These are phyloP conservation scores for Yamadazyma sp. DNA, from an alignment of 1,139 yeast species.

Conservation along the genomic window DNA sequence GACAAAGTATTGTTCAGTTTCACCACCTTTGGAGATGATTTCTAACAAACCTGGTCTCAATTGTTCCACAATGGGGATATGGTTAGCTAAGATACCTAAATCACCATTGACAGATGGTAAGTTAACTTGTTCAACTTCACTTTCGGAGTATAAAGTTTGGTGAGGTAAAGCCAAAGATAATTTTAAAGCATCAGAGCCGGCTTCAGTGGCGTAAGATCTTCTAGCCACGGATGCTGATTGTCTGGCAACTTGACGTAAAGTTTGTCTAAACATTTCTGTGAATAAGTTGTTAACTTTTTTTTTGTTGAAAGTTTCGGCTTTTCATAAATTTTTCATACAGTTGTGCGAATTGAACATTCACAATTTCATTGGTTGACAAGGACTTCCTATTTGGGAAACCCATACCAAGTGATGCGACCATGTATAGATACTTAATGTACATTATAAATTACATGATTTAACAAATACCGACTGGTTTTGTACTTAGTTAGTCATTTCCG, in stretches of 20 bases:
- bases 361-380: slow-evolving; percentile 15
- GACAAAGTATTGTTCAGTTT: slow-evolving; percentile 79
- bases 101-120: slow-evolving; percentile 96
- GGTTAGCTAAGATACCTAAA: slow-evolving; percentile 96
- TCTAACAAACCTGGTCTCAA: slow-evolving; percentile 95
- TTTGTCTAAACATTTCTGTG: slow-evolving; percentile 64
- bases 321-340: slow-evolving; percentile 9
- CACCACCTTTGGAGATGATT: slow-evolving; percentile 77
- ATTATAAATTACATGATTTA: background rate
- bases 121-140: slow-evolving; percentile 82
- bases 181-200: slow-evolving; percentile 73
- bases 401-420: background rate
- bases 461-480: no score
- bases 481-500: slow-evolving; percentile 23
- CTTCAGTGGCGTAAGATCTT: slow-evolving; percentile 90
- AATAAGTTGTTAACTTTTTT: background rate
- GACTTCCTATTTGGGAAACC: slow-evolving; percentile 31
- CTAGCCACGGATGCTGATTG: slow-evolving; percentile 61
- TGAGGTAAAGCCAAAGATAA: slow-evolving; percentile 91
- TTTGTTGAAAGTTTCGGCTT: slow-evolving; percentile 16
- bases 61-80: slow-evolving; percentile 97
- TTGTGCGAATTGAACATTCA: slow-evolving; percentile 4
- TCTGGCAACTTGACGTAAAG: slow-evolving; percentile 66
- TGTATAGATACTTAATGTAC: background rate
- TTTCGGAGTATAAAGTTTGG: slow-evolving; percentile 57